A percentile compares a stretch with the other conserved stretches of the same genome.
These are phyloP conservation scores for Penicillium macrosclerotiorum DNA, from an alignment of 495 filamentous ascomycete genomes.

Conservation along the genomic window DNA sequence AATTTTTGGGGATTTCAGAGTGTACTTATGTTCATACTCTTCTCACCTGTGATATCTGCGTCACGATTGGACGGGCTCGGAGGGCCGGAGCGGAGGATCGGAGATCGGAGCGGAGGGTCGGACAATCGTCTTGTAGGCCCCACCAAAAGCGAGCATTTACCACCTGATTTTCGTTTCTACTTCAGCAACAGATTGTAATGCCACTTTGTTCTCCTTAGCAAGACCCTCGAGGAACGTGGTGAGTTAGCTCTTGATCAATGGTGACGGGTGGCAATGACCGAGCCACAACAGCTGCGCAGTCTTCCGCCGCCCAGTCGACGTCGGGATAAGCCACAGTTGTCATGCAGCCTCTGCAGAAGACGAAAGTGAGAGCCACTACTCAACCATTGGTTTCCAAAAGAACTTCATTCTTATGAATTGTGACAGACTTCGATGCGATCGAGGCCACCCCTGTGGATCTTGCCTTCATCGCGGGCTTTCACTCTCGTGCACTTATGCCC, in stretches of 20 bases:
- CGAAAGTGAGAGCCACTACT: slow-evolving; percentile 22
- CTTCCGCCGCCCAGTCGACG: slow-evolving; percentile 25
- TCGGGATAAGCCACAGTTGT: slow-evolving; percentile 34
- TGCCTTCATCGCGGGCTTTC: slow-evolving; percentile 26
- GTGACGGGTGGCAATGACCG: neutral
- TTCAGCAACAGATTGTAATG: neutral
- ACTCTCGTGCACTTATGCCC: slow-evolving; percentile 25
- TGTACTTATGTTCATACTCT: too few species aligned
- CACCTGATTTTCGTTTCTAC: neutral
- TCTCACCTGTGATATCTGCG: too few species aligned
- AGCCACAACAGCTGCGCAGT: neutral
- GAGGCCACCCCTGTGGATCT: slow-evolving; percentile 28
- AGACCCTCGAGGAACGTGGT: too few species aligned
- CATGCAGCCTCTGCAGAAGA: slow-evolving; percentile 29
- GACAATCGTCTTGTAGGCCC: neutral
- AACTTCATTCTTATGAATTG: slow-evolving; percentile 1
- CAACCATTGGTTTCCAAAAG: neutral
- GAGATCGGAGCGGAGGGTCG: slow-evolving; percentile 7
- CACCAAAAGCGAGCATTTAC: neutral
- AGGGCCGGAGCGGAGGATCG: neutral
- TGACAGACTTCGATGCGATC: slow-evolving; percentile 27
- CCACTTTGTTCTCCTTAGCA: neutral
- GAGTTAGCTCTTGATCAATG: too few species aligned
- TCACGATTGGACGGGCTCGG: too few species aligned
- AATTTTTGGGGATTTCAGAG: too few species aligned